Conservation (phyloP, 1,284 basidiomycete genomes). For the Athelia sp. region DNA sequence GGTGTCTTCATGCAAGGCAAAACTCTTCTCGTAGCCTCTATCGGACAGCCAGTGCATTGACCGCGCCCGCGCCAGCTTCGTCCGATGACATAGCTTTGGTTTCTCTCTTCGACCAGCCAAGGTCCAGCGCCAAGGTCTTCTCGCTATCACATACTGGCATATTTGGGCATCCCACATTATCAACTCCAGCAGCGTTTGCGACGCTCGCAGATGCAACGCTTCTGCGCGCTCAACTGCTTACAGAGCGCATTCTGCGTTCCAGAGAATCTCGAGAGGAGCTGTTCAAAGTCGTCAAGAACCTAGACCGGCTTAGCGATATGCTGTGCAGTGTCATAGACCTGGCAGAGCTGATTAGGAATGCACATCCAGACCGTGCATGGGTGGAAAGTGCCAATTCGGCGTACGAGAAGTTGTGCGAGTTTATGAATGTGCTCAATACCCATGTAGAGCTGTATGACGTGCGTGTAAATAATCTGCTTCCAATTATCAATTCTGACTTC, state of each 20-base stretch:
- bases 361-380: conserved; percentile 87
- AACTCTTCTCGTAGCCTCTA: conserved; percentile 24
- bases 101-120: conserved; percentile 67
- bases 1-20: conserved; percentile 31
- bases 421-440: conserved; percentile 97
- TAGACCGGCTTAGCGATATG: conserved; percentile 93
- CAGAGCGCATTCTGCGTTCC: conserved; percentile 68
- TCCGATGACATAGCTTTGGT: conserved; percentile 60
- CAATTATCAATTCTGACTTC: conserved; percentile 3
- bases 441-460: conserved; percentile 91
- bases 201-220: conserved; percentile 69
- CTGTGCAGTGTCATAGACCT: conserved; percentile 96
- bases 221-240: conserved; percentile 66
- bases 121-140: conserved; percentile 28
- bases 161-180: conserved; percentile 64
- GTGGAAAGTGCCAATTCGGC: conserved; percentile 79
- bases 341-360: conserved; percentile 89
- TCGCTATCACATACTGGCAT: conserved; percentile 58
- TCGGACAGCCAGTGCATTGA: conserved; percentile 21
- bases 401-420: conserved; percentile 91
- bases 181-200: conserved; percentile 55
- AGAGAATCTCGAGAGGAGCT: conserved; percentile 66
- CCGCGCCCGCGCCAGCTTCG: conserved; percentile 49
- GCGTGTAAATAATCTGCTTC: conserved; percentile 23
- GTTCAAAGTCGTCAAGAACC: conserved; percentile 84